These are phyloP conservation scores for Conoideocrella luteorostrata DNA, from an alignment of 2,329 filamentous ascomycete species.

Conservation along the genomic window DNA sequence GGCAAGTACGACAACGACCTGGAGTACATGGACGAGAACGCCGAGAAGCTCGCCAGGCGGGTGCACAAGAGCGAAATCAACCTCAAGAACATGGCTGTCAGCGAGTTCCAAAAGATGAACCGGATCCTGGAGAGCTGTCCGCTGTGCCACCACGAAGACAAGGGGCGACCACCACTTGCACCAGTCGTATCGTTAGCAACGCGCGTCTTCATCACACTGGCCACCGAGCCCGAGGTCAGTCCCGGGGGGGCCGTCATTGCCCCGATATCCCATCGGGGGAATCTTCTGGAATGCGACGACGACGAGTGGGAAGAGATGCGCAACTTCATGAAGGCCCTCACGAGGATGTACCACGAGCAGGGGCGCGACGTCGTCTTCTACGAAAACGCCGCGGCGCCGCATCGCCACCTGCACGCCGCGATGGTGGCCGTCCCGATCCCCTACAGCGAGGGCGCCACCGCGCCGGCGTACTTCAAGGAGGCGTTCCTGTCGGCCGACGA, in stretches of 20 bases:
- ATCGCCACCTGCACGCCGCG: slow-evolving; percentile 74
- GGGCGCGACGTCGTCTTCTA: slow-evolving; percentile 93
- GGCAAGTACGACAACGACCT: slow-evolving; percentile 84
- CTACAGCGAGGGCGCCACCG: slow-evolving; percentile 82
- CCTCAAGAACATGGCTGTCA: slow-evolving; percentile 79
- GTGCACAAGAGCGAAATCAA: slow-evolving; percentile 84
- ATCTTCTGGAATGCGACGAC: slow-evolving; percentile 95
- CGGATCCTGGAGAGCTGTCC: slow-evolving; percentile 80
- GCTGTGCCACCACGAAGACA: slow-evolving; percentile 86
- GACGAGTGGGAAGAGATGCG: slow-evolving; percentile 99
- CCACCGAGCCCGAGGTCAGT: slow-evolving; percentile 82
- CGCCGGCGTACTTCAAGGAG: slow-evolving; percentile 92
- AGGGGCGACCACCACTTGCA: slow-evolving; percentile 65
- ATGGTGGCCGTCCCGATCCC: slow-evolving; percentile 84
- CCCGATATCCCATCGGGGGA: slow-evolving; percentile 77
- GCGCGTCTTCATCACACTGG: slow-evolving; percentile 78
- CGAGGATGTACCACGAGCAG: slow-evolving; percentile 88
- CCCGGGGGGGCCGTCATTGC: slow-evolving; percentile 82
- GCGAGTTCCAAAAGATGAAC: slow-evolving; percentile 85
- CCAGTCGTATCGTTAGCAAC: slow-evolving; percentile 83
- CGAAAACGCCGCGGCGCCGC: slow-evolving; percentile 84
- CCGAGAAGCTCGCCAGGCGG: slow-evolving; percentile 76
- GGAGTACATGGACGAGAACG: slow-evolving; percentile 97
- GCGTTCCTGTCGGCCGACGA: slow-evolving; percentile 82
- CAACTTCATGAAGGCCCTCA: slow-evolving; percentile 98